phyloP scores from a whole-genome alignment of 169 alveolate genomes.

The Plasmodium sp. region DNA sequence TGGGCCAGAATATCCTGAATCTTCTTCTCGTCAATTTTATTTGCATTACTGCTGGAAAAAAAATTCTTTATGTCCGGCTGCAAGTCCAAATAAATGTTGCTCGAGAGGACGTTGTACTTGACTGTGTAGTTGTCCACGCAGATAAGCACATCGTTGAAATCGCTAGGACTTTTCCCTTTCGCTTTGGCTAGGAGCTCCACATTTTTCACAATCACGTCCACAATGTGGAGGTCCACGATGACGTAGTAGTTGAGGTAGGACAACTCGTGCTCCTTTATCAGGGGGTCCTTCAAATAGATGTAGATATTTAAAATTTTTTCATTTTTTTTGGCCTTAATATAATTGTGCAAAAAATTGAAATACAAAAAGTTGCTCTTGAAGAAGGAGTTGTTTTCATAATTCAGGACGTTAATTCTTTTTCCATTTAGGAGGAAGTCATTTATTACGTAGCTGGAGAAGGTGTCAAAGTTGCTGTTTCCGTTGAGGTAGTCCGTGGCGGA shows the following conservation, averaged over 20 bases:
- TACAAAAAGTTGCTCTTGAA: slow-evolving; percentile 40
- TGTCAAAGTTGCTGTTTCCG: slow-evolving; percentile 25
- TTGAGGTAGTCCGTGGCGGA: slow-evolving; percentile 7
- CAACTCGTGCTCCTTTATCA: slow-evolving; percentile 23
- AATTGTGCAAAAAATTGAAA: slow-evolving; percentile 37
- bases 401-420: slow-evolving; percentile 42
- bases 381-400: slow-evolving; percentile 47
- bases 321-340: slow-evolving; percentile 13
- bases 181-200: slow-evolving; percentile 4
- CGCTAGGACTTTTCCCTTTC: not conserved
- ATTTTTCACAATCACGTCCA: slow-evolving; percentile 45
- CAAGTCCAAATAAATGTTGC: slow-evolving; percentile 58
- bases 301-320: slow-evolving; percentile 12
- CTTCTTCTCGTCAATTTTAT: not conserved
- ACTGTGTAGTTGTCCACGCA: slow-evolving; percentile 57
- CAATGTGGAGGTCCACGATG: slow-evolving; percentile 15
- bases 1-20: not conserved
- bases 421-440: slow-evolving; percentile 45
- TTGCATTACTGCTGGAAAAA: not conserved
- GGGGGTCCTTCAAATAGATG: slow-evolving; percentile 50
- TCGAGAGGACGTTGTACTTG: slow-evolving; percentile 39
- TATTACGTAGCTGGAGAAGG: slow-evolving; percentile 46
- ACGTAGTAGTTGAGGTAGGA: slow-evolving; percentile 46
- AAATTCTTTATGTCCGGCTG: slow-evolving; percentile 2
- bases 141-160: not conserved